These are phyloP conservation scores for Calvatia gigantea DNA, from an alignment of 768 basidiomycete genomes.

Conservation along the genomic window DNA sequence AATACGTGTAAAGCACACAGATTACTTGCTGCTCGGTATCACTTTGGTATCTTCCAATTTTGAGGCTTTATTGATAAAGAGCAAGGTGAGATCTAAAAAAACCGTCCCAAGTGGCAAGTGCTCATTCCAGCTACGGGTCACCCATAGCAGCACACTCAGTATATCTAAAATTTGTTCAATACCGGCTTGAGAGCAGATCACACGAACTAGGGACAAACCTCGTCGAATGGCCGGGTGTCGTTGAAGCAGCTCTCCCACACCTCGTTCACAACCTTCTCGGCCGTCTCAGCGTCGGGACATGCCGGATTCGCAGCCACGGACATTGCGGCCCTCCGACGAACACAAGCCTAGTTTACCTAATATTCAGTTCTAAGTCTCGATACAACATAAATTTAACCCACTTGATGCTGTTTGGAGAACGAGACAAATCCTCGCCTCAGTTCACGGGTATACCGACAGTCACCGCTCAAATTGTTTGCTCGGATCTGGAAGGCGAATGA, in stretches of 20 bases:
- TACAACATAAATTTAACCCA: constrained; percentile 25
- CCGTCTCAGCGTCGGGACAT: constrained; percentile 72
- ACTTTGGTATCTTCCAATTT: no score
- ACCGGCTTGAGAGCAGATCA: background rate
- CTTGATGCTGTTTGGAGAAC: constrained; percentile 95
- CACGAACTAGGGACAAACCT: constrained; percentile 46
- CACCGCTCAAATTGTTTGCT: constrained; percentile 90
- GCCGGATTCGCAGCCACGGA: constrained; percentile 80
- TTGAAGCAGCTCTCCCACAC: constrained; percentile 97
- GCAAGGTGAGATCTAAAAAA: no score
- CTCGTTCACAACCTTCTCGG: constrained; percentile 90
- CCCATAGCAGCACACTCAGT: background rate
- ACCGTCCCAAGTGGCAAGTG: no score
- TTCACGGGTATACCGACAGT: constrained; percentile 86
- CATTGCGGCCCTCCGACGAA: constrained; percentile 79
- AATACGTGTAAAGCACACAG: no score
- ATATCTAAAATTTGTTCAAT: background rate
- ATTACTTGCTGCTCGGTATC: no score
- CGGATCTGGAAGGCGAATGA: constrained; percentile 62
- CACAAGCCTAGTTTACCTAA: constrained; percentile 62
- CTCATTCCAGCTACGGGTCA: no score
- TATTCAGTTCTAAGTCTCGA: constrained; percentile 6
- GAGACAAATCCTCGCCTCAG: constrained; percentile 68
- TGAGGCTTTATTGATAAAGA: no score
- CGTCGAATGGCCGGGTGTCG: constrained; percentile 96